These are phyloP conservation scores for Leersia perrieri DNA, from an alignment of 176 grass and related monocot species.

Conservation along the genomic window DNA sequence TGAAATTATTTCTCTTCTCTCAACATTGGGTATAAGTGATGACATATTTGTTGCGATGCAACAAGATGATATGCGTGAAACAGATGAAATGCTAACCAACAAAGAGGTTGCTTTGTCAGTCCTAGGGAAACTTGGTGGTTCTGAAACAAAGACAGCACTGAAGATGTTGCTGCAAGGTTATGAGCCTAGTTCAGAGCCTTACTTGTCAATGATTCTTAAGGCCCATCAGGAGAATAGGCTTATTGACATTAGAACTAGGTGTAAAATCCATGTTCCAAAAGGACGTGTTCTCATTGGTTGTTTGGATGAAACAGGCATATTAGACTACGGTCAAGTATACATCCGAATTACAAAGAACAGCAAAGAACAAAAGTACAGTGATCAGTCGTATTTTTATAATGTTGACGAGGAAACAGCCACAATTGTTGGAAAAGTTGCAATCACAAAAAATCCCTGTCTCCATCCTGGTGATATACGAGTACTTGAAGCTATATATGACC, in stretches of 20 bases:
- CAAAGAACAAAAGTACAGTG: conserved; percentile 51
- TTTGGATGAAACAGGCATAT: conserved; percentile 65
- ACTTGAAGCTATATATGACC: conserved; percentile 77
- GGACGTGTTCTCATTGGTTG: conserved; percentile 91
- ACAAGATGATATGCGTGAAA: conserved; percentile 58
- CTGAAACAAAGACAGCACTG: conserved; percentile 52
- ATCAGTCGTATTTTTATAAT: conserved; percentile 51
- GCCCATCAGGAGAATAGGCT: conserved; percentile 72
- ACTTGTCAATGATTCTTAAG: conserved; percentile 81
- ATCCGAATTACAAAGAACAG: conserved; percentile 75
- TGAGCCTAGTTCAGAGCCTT: conserved; percentile 75
- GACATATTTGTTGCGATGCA: conserved; percentile 80
- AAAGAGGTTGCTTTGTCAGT: conserved; percentile 70
- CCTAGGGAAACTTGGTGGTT: conserved; percentile 55
- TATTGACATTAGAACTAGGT: conserved; percentile 72
- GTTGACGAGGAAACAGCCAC: conserved; percentile 47
- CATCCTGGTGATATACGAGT: conserved; percentile 96
- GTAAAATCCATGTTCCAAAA: conserved; percentile 81
- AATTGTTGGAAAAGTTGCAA: conserved; percentile 68
- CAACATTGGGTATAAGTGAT: conserved; percentile 79
- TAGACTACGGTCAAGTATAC: conserved; percentile 89
- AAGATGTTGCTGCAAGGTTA: conserved; percentile 82
- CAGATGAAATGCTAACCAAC: conserved; percentile 73
- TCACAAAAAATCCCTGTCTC: conserved; percentile 92
- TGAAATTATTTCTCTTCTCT: conserved; percentile 88